Evolutionary conservation across 257 asterid genomes (phyloP).

Genomic region (Fraxinus anomala): DNA sequence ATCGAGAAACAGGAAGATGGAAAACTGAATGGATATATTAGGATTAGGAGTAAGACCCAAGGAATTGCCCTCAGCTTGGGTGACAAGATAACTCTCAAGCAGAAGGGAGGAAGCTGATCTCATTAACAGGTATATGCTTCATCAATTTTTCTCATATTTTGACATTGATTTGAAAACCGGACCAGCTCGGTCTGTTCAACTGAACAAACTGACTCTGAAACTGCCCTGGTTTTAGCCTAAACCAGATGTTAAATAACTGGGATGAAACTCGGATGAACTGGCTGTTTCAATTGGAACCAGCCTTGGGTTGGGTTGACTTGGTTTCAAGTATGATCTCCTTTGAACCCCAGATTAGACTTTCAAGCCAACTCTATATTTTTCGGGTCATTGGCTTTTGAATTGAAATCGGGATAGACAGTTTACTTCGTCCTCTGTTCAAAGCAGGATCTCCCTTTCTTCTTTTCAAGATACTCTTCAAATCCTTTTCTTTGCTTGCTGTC

Average conservation of each 20-base stretch:
- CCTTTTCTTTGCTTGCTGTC: no score
- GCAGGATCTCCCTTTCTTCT: no score
- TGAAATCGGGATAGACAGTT: no score
- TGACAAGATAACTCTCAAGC: slow-evolving; percentile 96
- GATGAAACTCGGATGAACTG: no score
- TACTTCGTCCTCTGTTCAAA: no score
- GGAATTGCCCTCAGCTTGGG: slow-evolving; percentile 99
- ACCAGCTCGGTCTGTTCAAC: neutral
- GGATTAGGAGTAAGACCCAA: slow-evolving; percentile 99
- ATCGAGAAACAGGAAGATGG: slow-evolving; percentile 92
- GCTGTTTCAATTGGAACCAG: neutral
- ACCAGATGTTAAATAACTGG: neutral
- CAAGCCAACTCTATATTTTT: neutral
- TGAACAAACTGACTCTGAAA: neutral
- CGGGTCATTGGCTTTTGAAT: neutral
- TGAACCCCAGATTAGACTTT: neutral
- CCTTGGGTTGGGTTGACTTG: neutral
- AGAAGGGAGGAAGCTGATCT: slow-evolving; percentile 83
- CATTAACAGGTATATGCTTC: neutral
- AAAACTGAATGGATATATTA: slow-evolving; percentile 85
- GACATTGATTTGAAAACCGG: neutral
- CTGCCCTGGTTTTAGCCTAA: neutral
- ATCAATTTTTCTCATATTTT: neutral
- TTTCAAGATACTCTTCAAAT: no score
- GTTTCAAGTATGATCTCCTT: neutral